These are phyloP conservation scores for Thinopyrum elongatum DNA, from an alignment of 176 grass and related monocot species.

Conservation along the genomic window DNA sequence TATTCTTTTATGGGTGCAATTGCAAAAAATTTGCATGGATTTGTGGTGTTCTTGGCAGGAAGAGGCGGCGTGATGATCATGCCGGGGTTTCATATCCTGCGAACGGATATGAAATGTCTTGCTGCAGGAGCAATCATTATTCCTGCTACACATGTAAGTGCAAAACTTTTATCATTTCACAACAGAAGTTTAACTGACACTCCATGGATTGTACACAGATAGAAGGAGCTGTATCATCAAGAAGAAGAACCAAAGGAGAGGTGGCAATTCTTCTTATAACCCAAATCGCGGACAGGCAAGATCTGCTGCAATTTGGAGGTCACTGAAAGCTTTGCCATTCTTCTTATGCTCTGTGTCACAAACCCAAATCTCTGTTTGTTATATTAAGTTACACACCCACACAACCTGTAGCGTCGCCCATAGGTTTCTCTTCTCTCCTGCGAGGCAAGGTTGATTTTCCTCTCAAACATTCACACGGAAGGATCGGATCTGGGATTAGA, in stretches of 20 bases:
- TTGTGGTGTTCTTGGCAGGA: background rate
- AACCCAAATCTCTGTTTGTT: too few species aligned
- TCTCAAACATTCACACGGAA: too few species aligned
- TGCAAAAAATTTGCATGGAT: background rate
- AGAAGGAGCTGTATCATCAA: background rate
- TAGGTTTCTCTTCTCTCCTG: too few species aligned
- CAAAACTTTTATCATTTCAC: background rate
- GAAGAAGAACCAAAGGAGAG: background rate
- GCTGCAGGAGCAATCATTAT: background rate
- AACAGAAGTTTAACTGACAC: background rate
- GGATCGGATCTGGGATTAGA: too few species aligned
- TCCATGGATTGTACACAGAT: background rate
- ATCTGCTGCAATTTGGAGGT: background rate
- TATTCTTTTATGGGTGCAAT: background rate
- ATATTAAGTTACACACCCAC: too few species aligned
- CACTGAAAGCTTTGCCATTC: too few species aligned
- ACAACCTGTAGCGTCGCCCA: too few species aligned
- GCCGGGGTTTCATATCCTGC: background rate
- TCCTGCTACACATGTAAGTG: background rate
- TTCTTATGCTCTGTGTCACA: too few species aligned
- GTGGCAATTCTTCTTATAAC: background rate
- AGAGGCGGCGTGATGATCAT: background rate
- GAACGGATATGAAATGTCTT: background rate
- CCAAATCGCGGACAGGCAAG: too few species aligned
- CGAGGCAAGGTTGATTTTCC: too few species aligned